Base-by-base conservation (phyloP, 441 rosid species). In the Metrosideros polymorpha region DNA sequence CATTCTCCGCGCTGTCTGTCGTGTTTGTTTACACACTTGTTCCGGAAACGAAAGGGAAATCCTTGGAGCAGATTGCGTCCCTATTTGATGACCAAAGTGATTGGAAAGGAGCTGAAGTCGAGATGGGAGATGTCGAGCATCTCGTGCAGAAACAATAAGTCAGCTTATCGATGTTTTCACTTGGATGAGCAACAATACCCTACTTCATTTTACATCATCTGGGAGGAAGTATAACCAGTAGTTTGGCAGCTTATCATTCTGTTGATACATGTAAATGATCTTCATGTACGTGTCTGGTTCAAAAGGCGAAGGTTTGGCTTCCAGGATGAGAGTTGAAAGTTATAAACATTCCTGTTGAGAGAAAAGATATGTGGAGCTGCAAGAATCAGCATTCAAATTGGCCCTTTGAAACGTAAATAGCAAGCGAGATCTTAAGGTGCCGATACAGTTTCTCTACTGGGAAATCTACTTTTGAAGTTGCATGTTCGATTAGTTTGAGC, bases 11-110 rank as follows among this genome's bases (percentile, higher is more conserved):
- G 12, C 91, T 97, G 85, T 94, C 97, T 5, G 93, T 97, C 86
- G 56, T 91, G 27, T 97, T 97, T 83, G 97, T 96, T 84, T 88
- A 95, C 88, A 47, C 85, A 59, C 84, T 88, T 82, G 95, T 96
- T 57, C 99, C 98, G 0, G 99, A 97, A 89, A 97, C 98, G 2
- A 95, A 94, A 83, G 99, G 98, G 29, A 96, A 96, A 90, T 95
- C 98, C 8, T 85, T 96, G 91, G 99, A 97, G 92, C 95, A 96
- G 89, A 95, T 97, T 86, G 96, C 93, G 87, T 82, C 88, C 90
- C 89, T 95, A 86, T 97, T 97, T 84, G 93, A 93, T 85, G 71
- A 88, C 47, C 92, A 88, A 25, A 83, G 85, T 47, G 91, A 91
- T 63, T 89, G 77, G 89, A 89, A 91, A 91, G 94, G 63, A 71